Evolutionary conservation across 164 flowering plant species (phyloP).

Genomic region (Taxillus chinensis): DNA sequence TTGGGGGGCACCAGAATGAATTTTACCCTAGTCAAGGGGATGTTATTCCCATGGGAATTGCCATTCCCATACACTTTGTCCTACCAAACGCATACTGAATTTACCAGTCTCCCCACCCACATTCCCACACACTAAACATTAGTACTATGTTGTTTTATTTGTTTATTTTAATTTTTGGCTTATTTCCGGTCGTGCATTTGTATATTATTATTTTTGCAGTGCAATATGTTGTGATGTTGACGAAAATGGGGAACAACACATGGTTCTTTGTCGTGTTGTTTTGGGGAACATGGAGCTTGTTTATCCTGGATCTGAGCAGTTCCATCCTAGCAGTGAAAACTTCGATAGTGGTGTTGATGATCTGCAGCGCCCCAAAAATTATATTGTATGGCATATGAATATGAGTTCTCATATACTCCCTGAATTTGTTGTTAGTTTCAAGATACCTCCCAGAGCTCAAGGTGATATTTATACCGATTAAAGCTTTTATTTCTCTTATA

Average conservation of each 20-base stretch:
- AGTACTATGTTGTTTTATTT: no score
- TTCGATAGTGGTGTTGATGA: slow-evolving; percentile 88
- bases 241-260: slow-evolving; percentile 72
- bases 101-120: no score
- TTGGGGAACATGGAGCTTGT: slow-evolving; percentile 88
- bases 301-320: slow-evolving; percentile 52
- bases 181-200: no score
- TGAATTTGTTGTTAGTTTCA: slow-evolving; percentile 81
- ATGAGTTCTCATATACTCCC: slow-evolving; percentile 75
- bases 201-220: slow-evolving; percentile 38
- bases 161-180: no score
- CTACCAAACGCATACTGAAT: no score
- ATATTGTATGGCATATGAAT: slow-evolving; percentile 73
- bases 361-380: slow-evolving; percentile 45
- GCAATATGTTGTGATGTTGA: slow-evolving; percentile 72
- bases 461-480: slow-evolving; percentile 41
- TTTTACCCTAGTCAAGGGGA: no score
- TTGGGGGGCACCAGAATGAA: no score
- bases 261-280: slow-evolving; percentile 82
- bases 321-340: slow-evolving; percentile 56
- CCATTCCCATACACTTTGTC: no score
- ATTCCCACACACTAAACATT: no score
- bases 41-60: no score
- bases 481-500: slow-evolving; percentile 2
- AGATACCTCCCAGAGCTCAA: slow-evolving; percentile 36